Conservation (phyloP, 192 early-diverging fungal species). For the Mortierella alpina region DNA sequence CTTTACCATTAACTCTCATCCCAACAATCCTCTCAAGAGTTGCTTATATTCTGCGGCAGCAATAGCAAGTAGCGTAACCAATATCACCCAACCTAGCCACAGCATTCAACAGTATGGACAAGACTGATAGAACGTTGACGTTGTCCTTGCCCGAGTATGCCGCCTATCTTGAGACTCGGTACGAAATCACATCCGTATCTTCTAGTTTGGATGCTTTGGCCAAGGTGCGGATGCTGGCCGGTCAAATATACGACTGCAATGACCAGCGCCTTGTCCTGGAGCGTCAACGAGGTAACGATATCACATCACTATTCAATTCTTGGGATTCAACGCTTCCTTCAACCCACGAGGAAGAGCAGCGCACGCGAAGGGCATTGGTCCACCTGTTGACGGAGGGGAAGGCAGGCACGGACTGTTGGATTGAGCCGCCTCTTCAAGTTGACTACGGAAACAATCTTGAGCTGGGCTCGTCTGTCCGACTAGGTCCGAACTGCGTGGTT, state of each 20-base stretch:
- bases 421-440: slow-evolving; percentile 71
- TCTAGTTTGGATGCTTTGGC: slow-evolving; percentile 4
- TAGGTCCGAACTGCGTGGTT: slow-evolving; percentile 34
- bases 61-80: no score
- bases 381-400: neutral
- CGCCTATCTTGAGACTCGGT: neutral
- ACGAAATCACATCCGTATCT: neutral
- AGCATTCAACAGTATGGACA: no score
- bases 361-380: neutral
- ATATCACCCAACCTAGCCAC: no score
- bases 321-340: neutral
- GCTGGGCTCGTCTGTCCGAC: slow-evolving; percentile 69
- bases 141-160: slow-evolving; percentile 1
- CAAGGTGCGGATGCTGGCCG: slow-evolving; percentile 7
- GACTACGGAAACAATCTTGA: slow-evolving; percentile 80
- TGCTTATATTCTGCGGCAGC: no score
- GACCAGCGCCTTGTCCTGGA: slow-evolving; percentile 2
- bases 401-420: slow-evolving; percentile 57
- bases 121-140: no score
- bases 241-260: neutral
- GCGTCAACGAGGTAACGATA: slow-evolving; percentile 6
- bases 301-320: neutral
- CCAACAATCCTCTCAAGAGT: no score
- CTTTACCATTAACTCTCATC: neutral
- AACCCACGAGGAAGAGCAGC: neutral